Evolutionary conservation across 140 eudicot species (phyloP).

Genomic region (Senecio squalidus): DNA sequence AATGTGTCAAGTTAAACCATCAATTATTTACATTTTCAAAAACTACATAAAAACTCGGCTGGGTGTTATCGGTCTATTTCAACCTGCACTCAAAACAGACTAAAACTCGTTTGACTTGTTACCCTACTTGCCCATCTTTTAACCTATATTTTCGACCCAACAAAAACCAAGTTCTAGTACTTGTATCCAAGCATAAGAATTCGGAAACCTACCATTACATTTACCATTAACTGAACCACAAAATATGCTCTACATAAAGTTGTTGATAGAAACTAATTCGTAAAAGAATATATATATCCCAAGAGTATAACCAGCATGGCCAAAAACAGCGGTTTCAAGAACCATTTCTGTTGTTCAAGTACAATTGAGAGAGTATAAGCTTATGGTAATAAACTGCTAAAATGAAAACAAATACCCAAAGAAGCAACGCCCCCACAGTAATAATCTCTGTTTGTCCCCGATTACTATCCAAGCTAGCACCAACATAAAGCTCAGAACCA

Average conservation of each 20-base stretch:
- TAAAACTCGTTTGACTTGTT: too few relatives aligned
- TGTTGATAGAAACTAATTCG: constrained; percentile 5
- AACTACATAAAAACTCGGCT: too few relatives aligned
- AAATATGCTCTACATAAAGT: neutral
- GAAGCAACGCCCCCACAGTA: constrained; percentile 23
- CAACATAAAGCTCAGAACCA: neutral
- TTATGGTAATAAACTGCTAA: constrained; percentile 17
- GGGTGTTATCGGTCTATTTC: too few relatives aligned
- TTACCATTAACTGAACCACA: neutral
- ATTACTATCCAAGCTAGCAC: constrained; percentile 17
- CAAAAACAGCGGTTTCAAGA: constrained; percentile 10
- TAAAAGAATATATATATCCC: constrained; percentile 8
- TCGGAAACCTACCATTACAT: neutral
- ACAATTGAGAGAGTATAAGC: constrained; percentile 13
- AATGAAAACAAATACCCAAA: constrained; percentile 26
- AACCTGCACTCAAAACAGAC: too few relatives aligned
- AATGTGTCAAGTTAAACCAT: neutral
- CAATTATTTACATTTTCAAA: too few relatives aligned
- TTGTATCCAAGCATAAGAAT: neutral
- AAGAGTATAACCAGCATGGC: neutral
- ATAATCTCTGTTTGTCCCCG: constrained; percentile 19
- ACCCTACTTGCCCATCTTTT: too few relatives aligned
- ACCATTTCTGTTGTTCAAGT: constrained; percentile 18
- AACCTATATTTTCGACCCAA: too few relatives aligned
- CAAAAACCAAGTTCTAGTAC: too few relatives aligned